Conservation (phyloP, 768 basidiomycete genomes). For the Psilocybe subaeruginosa region DNA sequence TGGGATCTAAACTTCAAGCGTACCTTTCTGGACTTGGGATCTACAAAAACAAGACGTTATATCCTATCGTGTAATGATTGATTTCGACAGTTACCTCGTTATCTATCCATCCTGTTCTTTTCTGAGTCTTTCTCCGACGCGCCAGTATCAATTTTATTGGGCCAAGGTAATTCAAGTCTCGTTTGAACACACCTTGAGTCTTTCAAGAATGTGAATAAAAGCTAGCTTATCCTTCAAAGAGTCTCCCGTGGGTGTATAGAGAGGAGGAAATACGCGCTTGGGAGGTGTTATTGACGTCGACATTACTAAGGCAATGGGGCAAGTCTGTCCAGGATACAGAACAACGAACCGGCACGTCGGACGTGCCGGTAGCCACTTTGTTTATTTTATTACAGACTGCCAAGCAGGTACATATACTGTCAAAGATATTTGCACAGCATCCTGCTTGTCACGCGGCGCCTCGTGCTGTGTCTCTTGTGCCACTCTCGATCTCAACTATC, state of each 20-base stretch:
- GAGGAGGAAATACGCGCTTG: conserved; percentile 51
- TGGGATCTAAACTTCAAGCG: not conserved
- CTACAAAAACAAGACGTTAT: conserved; percentile 37
- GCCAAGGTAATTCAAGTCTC: not conserved
- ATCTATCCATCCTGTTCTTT: conserved; percentile 94
- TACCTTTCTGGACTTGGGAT: conserved; percentile 87
- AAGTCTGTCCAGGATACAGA: no score
- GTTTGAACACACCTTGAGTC: conserved; percentile 67
- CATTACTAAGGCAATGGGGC: not conserved
- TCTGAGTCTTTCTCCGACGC: conserved; percentile 69
- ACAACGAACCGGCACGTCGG: not conserved
- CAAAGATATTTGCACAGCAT: no score
- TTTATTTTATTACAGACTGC: no score
- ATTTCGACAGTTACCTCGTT: conserved; percentile 55
- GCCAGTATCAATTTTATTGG: not conserved
- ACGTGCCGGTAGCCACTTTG: no score
- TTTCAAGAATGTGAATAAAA: conserved; percentile 88
- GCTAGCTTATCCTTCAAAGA: conserved; percentile 71
- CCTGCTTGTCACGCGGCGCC: no score
- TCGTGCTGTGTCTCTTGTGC: no score
- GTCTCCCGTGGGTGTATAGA: conserved; percentile 59
- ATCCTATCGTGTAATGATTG: not conserved
- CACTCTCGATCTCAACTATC: no score
- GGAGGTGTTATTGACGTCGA: not conserved
- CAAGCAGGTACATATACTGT: no score